Evolutionary conservation across 2,329 filamentous ascomycete genomes (phyloP), one percentile per base, ranked within the genome.

Genomic region (Beauveria varroae): DNA sequence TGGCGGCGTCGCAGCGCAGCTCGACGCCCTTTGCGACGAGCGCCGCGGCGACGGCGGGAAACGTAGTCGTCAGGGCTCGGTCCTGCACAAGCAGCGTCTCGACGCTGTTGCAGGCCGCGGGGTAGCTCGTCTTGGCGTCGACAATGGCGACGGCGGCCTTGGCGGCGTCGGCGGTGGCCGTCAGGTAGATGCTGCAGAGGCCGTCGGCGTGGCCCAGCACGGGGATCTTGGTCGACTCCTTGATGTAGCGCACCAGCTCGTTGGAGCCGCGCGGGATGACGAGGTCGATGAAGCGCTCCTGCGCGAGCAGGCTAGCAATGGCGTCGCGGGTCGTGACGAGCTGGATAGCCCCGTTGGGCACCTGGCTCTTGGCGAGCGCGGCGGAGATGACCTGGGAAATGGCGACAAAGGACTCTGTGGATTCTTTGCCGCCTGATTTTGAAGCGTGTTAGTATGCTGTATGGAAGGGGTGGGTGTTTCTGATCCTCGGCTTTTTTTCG

Each of bases 171-270:
- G 90, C 93, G 62, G 91, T 90, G 12, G 81, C 79, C 68, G 95
- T 89, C 57, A 99, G 81, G 74, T 95, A 99, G 64, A 91, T 86
- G 64, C 86, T 84, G 77, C 95, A 99, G 62, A 98, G 82, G 41
- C 95, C 95, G 72, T 99, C 95, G 26, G 95, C 95, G 72, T 99
- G 95, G 64, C 95, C 95, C 26, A 99, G 85, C 1, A 99, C 95
- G 1, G 95, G 95, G 68, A 99, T 98, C 71, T 91, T 91, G 57
- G 95, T 97, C 65, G 89, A 88, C 50, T 86, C 83, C 75, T 98
- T 97, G 75, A 97, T 91, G 74, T 91, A 91, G 62, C 89, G 84
- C 46, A 97, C 93, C 9, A 97, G 84, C 59, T 96, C 91, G 74
- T 96, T 96, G 60, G 89, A 90, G 54, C 93, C 93, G 44, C 95